phyloP scores from a whole-genome alignment of 2,329 filamentous ascomycete genomes.

The Colletotrichum sansevieriae region DNA sequence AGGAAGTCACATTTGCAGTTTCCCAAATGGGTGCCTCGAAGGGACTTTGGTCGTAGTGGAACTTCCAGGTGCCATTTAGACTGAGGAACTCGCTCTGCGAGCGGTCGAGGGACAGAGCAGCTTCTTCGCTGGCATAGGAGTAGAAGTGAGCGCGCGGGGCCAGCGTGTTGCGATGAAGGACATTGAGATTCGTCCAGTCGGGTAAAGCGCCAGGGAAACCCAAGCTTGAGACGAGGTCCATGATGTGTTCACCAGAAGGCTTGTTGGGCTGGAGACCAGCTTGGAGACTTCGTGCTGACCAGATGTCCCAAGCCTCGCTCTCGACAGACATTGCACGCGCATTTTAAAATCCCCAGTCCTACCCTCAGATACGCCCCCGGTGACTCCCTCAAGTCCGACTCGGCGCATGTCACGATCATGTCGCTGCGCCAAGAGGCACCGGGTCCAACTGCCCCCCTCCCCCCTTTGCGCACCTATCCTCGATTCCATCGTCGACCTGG shows the following conservation, averaged over 20 bases:
- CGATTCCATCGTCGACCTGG: no score
- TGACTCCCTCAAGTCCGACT: not conserved
- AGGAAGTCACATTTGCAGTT: conserved; percentile 46
- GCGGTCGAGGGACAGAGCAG: conserved; percentile 60
- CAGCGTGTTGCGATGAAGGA: conserved; percentile 69
- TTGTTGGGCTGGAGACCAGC: not conserved
- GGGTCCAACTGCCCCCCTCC: not conserved
- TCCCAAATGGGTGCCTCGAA: conserved; percentile 45
- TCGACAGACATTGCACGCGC: no score
- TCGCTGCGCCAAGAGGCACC: not conserved
- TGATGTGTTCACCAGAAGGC: not conserved
- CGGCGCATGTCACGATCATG: conserved; percentile 31
- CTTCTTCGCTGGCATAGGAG: conserved; percentile 59
- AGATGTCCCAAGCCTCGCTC: no score
- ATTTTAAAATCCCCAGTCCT: not conserved
- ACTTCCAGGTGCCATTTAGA: conserved; percentile 59
- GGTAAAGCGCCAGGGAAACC: conserved; percentile 49
- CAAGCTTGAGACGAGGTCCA: conserved; percentile 30
- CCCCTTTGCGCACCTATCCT: not conserved
- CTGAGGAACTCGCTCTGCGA: conserved; percentile 51
- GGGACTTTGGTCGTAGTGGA: conserved; percentile 53
- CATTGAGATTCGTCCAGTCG: conserved; percentile 70
- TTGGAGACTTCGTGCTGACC: not conserved
- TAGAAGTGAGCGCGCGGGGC: conserved; percentile 68
- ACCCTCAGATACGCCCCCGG: not conserved